Evolutionary conservation across 176 grass and related monocot genomes (phyloP), one percentile per base, ranked within the genome.

Genomic region (Oryza meyeriana): DNA sequence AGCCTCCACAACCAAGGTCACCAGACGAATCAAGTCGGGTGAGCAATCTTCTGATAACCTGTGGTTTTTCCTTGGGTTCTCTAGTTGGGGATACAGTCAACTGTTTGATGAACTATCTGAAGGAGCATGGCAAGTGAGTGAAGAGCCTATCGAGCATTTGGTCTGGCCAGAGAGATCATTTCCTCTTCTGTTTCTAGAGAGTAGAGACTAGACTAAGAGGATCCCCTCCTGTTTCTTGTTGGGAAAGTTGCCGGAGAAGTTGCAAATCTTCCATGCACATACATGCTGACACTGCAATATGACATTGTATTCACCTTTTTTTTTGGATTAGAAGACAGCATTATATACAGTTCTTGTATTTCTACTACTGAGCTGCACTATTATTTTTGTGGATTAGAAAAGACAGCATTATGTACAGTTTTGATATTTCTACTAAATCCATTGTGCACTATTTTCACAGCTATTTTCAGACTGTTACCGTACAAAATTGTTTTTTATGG

Each of bases 31-130:
- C 61, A 90, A 77, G 72, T 85, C 75, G 24, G 82, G 90, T 10
- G 73, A 87, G 50, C 84, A 86, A 34, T 85, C 82, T 45, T 25
- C 63, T 20, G 62, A 90, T 61, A 81, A 84, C 25, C 45, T 88
- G 59, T 98, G 96, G 93, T 98, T 98, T 74, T 98, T 98, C 79
- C 75, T 95, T 8, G 90, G 92, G 31, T 95, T 89, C 81, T 91
- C 89, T 6, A 87, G 90, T 66, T 98, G 90, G 95, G 81, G 48
- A 63, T 91, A 88, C 69, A 71, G n/a, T 29, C 93, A 95, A 64
- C 87, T 98, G 18, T 91, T 95, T 81, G 71, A 98, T 38, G 96
- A 98, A 64, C 22, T 93, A 42, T 85, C 87, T 58, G 78, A 73
- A 84, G 90, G 92, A 85, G 70, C 90, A 3, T 98, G 95, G 90